Base-by-base conservation (phyloP, 1,284 basidiomycete genomes). In the Cryptococcus sp. region DNA sequence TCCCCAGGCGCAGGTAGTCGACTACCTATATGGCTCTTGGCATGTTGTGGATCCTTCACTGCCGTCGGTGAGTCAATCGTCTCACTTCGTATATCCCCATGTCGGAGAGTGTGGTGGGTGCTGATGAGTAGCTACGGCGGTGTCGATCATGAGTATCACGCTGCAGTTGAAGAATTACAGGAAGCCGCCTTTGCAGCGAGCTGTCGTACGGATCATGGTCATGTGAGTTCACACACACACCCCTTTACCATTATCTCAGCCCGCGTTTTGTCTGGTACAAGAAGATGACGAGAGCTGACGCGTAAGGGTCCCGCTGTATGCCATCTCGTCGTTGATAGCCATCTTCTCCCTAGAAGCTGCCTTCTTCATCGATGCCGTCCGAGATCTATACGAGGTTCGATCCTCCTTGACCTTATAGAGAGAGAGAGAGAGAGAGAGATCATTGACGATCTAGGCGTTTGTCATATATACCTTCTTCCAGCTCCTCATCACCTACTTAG, bases 331-430 rank as follows among this genome's bases (percentile, higher is more conserved):
- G 2, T 78, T 94, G 59, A 92, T 97, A 56, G 91, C 94, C 1
- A 78, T 99, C 42, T 93, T 93, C 75, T 97, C 92, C 0, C 77
- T 97, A 46, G 85, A 94, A 64, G 88, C 89, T 1, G 94, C 94
- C 0, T 97, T 97, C 75, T 86, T 95, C 59, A 95, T 99, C 59
- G 94, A 98, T 69, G 87, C 84, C 21, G 78, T 97, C 50, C 81
- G 94, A 35, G 95, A 99, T 71, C 82, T 98, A 11, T 98, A 99
- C 73, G 94, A 99, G 79, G 90, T 88, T 51, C 54, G 80, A n/a
- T n/a, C 66, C 11, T 11, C 33, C 18, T 31, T 31, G 1, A 25
- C 28, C 9, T 22, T n/a, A 16, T 19, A 14, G 21, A 26, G 31
- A 9, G 35, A 31, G 3, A n/a, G 19, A n/a, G 25, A 25, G 14